These are phyloP conservation scores for Diversispora epigaea DNA, from an alignment of 192 early-diverging fungal species.

Conservation along the genomic window DNA sequence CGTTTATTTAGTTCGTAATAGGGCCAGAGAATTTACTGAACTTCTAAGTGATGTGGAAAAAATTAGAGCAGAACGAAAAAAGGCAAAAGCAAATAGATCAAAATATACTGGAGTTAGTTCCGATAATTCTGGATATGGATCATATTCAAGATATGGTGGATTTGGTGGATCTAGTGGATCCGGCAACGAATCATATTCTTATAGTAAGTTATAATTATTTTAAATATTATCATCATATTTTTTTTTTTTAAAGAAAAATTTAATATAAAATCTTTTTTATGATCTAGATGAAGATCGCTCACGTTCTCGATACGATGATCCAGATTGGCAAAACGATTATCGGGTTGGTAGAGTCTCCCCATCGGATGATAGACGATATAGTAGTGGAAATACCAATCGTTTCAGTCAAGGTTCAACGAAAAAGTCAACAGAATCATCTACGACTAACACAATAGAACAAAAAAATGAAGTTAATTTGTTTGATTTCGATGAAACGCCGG, in stretches of 20 bases:
- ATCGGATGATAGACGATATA: neutral
- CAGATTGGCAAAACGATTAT: slow-evolving; percentile 10
- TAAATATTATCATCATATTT: neutral
- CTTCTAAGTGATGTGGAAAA: slow-evolving; percentile 74
- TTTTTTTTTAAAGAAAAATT: neutral
- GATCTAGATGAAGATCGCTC: slow-evolving; percentile 18
- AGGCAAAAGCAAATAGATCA: slow-evolving; percentile 82
- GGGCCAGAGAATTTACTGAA: slow-evolving; percentile 88
- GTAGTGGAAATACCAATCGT: neutral
- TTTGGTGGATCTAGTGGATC: slow-evolving; percentile 29
- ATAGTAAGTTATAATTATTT: slow-evolving; percentile 26
- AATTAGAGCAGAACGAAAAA: slow-evolving; percentile 84
- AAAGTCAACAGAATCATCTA: slow-evolving; percentile 37
- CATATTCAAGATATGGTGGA: slow-evolving; percentile 55
- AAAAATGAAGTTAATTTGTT: slow-evolving; percentile 62
- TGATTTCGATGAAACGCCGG: slow-evolving; percentile 61
- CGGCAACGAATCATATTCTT: slow-evolving; percentile 56
- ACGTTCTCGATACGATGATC: slow-evolving; percentile 31
- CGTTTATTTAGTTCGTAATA: slow-evolving; percentile 64
- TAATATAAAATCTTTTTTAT: neutral
- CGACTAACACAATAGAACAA: slow-evolving; percentile 34
- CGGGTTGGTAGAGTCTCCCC: neutral
- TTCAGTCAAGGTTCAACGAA: slow-evolving; percentile 31
- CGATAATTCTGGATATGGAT: slow-evolving; percentile 41
- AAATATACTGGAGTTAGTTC: slow-evolving; percentile 84